Conservation (phyloP, 2,329 filamentous ascomycete genomes). For the Monosporascus sp. region DNA sequence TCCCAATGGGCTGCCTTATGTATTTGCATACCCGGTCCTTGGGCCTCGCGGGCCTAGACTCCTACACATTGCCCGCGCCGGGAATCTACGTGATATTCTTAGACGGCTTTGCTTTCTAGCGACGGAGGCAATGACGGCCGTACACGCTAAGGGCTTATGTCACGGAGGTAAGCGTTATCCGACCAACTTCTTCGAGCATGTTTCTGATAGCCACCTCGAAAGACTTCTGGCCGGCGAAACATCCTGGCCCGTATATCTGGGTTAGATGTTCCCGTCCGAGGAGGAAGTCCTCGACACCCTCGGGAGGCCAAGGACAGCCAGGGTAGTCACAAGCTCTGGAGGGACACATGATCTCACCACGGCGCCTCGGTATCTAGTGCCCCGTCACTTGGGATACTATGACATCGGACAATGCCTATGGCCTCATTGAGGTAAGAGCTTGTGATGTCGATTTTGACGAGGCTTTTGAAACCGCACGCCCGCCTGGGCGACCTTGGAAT, state of each 20-base stretch:
- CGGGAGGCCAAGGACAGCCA: slow-evolving; percentile 5
- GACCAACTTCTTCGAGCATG: background rate
- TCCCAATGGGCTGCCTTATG: slow-evolving; percentile 22
- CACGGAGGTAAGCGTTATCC: slow-evolving; percentile 23
- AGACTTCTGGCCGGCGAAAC: slow-evolving; percentile 25
- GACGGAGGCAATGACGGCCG: slow-evolving; percentile 13
- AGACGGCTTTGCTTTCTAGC: slow-evolving; percentile 13
- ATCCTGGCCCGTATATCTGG: slow-evolving; percentile 17
- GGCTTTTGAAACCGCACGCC: slow-evolving; percentile 10
- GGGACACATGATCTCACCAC: slow-evolving; percentile 8
- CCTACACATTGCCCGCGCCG: background rate
- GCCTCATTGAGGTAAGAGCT: slow-evolving; percentile 1
- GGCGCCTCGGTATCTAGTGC: slow-evolving; percentile 18
- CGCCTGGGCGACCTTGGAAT: slow-evolving; percentile 18
- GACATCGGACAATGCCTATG: slow-evolving; percentile 1
- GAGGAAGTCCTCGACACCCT: slow-evolving; percentile 12
- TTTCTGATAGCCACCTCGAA: background rate
- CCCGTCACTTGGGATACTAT: slow-evolving; percentile 10
- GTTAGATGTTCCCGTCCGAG: slow-evolving; percentile 17
- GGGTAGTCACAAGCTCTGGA: slow-evolving; percentile 3
- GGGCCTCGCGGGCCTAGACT: slow-evolving; percentile 16
- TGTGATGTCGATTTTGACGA: slow-evolving; percentile 18
- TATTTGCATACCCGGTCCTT: slow-evolving; percentile 21
- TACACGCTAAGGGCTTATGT: slow-evolving; percentile 23
- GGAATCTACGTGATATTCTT: slow-evolving; percentile 5